A percentile compares a stretch with the other conserved stretches of the same genome.
These are phyloP conservation scores for Pseudogymnoascus sp. DNA, from an alignment of 2,329 filamentous ascomycete genomes.

Conservation along the genomic window DNA sequence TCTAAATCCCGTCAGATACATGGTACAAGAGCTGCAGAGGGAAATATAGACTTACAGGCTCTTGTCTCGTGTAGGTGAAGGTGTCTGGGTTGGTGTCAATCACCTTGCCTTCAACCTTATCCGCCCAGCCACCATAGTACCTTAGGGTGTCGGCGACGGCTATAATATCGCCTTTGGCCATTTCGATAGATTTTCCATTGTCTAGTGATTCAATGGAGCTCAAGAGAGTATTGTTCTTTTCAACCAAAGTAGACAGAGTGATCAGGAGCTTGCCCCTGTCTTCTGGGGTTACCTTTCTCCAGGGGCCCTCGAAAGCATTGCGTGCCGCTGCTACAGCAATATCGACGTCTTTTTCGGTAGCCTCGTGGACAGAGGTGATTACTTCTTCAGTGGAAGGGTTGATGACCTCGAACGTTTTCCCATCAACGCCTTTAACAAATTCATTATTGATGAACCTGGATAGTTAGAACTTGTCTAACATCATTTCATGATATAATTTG, in stretches of 20 bases:
- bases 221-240: constrained; percentile 69
- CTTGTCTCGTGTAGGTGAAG: constrained; percentile 61
- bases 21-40: not conserved
- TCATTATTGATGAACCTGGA: constrained; percentile 74
- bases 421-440: constrained; percentile 74
- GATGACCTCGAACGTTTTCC: constrained; percentile 86
- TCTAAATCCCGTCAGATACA: constrained; percentile 21
- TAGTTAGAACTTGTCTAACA: not conserved
- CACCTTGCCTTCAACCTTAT: constrained; percentile 64
- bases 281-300: constrained; percentile 61
- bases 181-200: constrained; percentile 73
- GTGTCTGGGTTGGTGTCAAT: constrained; percentile 57
- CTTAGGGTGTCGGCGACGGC: constrained; percentile 63
- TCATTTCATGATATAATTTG: not conserved
- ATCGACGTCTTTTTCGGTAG: constrained; percentile 77
- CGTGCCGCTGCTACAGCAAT: constrained; percentile 78
- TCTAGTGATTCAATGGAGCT: constrained; percentile 80
- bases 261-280: constrained; percentile 61
- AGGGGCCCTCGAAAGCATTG: constrained; percentile 71
- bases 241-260: constrained; percentile 72
- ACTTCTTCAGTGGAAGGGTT: constrained; percentile 81
- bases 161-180: constrained; percentile 68
- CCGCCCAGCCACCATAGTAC: constrained; percentile 73
- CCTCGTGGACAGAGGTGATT: constrained; percentile 76
- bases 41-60: constrained; percentile 47